Percentiles rank a stretch among this genome's conserved stretches.
phyloP scores from a whole-genome alignment of 768 basidiomycete species.

The Chiua virens region DNA sequence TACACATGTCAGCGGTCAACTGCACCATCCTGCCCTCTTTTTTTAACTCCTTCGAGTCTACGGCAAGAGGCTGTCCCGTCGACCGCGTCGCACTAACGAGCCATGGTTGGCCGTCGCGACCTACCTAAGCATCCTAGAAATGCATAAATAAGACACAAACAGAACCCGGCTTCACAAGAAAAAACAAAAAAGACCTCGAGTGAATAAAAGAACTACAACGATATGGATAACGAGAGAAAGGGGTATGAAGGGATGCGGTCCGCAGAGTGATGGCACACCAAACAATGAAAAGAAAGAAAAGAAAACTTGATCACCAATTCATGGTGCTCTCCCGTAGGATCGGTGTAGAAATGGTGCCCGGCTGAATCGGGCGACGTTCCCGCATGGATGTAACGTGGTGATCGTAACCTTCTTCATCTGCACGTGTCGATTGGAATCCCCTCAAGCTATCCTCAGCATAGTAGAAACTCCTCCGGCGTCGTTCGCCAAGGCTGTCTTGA shows the following conservation, averaged over 20 bases:
- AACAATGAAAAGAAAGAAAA: background rate
- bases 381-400: slow-evolving; percentile 40
- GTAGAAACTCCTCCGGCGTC: slow-evolving; percentile 77
- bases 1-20: slow-evolving; percentile 12
- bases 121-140: slow-evolving; percentile 20
- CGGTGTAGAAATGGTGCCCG: slow-evolving; percentile 72
- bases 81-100: slow-evolving; percentile 3
- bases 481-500: slow-evolving; percentile 70
- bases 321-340: slow-evolving; percentile 79
- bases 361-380: slow-evolving; percentile 58
- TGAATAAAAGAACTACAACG: background rate
- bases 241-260: slow-evolving; percentile 19
- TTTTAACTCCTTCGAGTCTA: background rate
- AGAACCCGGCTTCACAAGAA: slow-evolving; percentile 22
- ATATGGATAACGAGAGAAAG: slow-evolving; percentile 2
- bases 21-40: background rate
- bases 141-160: slow-evolving; percentile 27
- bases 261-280: background rate
- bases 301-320: slow-evolving; percentile 61
- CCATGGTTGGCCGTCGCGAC: slow-evolving; percentile 11
- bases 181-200: background rate
- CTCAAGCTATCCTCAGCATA: slow-evolving; percentile 83
- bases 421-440: slow-evolving; percentile 46
- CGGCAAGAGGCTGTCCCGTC: background rate
- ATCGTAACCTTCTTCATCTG: slow-evolving; percentile 39